Base-by-base conservation (phyloP, 345 rosid species). In the Aurinia saxatilis region DNA sequence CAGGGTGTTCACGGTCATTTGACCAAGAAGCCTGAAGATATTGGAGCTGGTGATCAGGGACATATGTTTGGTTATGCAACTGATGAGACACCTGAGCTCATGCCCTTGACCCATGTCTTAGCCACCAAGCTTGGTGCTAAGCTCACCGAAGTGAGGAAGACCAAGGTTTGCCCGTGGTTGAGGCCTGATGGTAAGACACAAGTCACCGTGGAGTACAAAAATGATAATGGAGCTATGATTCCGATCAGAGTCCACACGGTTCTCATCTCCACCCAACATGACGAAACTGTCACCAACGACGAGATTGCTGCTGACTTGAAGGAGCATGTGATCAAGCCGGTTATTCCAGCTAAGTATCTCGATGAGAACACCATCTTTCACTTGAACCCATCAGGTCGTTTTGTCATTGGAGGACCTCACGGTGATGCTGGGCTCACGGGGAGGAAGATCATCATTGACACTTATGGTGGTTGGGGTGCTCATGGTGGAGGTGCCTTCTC, bases 131-230 rank as follows among this genome's bases (percentile, higher is more conserved):
- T 86, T 37, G 95, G 95, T 53, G 90, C 90, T 50, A 86, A 80
- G 81, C 86, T 86, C 7, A 84, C 95, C 39, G 95, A 86, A 74
- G 95, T 84, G 34, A 84, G 90, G 44, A 84, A 82, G 82, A 86
- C 82, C 84, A 80, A 79, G 78, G 79, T 84, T 5, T 86, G 95
- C 57, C 79, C 81, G 0, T 86, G 90, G 90, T 57, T 86, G 76
- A 84, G 95, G 78, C 95, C 95, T 51, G 95, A 86, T 62, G 90
- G 95, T 16, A 86, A 86, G 75, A 86, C 95, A 17, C 95, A 86
- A 67, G 90, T 86, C 37, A 86, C 95, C 3, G 81, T 86, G 1
- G 90, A 86, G 78, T 86, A 86, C 71, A 65, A 31, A 33, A 86
- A 86, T 10, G 87, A 84, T 8, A 63, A 49, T 63, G 95, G 95